Base-by-base conservation (phyloP, 257 asterid genomes). In the Coffea canephora region DNA sequence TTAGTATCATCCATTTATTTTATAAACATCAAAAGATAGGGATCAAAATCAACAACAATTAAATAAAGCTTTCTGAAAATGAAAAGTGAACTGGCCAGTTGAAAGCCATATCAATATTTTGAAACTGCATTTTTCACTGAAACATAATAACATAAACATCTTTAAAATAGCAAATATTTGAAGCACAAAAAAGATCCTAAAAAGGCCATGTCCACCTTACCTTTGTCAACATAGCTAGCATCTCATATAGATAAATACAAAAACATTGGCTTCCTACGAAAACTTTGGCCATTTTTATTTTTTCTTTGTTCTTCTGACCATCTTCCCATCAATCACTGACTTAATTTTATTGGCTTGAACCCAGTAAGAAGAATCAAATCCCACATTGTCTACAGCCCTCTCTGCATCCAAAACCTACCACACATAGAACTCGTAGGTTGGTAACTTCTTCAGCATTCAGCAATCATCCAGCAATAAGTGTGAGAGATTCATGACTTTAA, bases 51-150 rank as follows among this genome's bases (percentile, higher is more conserved):
- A n/a, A n/a, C n/a, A n/a, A n/a, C n/a, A 55, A 18, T 65, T 45
- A 19, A 36, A 15, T 43, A 75, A 50, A 73, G 46, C 49, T 7
- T 19, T 50, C 25, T 0, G 6, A 10, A 34, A 27, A 31, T 8
- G 19, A 3, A 25, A 2, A 36, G 36, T 9, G 27, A 34, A 55
- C 23, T 55, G 54, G 55, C 19, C 52, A 74, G 34, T 36, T 74
- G 78, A 55, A 55, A 74, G 16, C 46, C 78, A 11, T 39, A 45
- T 74, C 69, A 74, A 74, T 52, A 55, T 31, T 57, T 27, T 54
- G 68, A 54, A 54, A 55, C 50, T 18, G 34, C 78, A 55, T n/a
- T 46, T 39, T 25, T 10, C 34, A 4, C 19, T 23, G 41, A 59
- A 46, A 13, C 43, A 13, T 1, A 65, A 45, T 31, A 45, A 13